phyloP scores from a whole-genome alignment of 192 early-diverging fungal genomes.

The Linnemannia zychae region DNA sequence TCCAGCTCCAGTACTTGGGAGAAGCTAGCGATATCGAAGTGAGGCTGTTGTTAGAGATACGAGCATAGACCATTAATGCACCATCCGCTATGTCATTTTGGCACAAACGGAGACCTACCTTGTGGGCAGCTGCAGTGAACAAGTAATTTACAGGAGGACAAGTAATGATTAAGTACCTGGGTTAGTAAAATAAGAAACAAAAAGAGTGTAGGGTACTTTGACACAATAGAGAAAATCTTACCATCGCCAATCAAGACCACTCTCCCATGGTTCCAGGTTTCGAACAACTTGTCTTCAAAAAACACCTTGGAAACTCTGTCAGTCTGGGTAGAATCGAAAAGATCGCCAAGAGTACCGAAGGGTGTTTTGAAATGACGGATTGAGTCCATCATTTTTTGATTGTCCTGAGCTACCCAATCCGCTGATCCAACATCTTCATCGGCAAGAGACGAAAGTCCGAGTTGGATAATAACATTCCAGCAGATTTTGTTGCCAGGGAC shows the following conservation, averaged over 20 bases:
- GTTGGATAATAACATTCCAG: conserved; percentile 12
- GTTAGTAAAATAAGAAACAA: background rate
- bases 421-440: background rate
- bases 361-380: conserved; percentile 15
- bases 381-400: conserved; percentile 8
- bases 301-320: conserved; percentile 16
- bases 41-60: too few relatives aligned
- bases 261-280: conserved; percentile 18
- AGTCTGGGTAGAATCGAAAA: background rate
- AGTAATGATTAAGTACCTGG: too few relatives aligned
- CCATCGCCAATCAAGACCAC: conserved; percentile 27
- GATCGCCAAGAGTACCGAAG: conserved; percentile 1
- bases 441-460: background rate
- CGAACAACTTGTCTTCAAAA: conserved; percentile 18
- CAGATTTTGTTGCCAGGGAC: conserved; percentile 12
- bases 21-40: background rate
- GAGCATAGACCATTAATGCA: too few relatives aligned
- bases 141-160: too few relatives aligned
- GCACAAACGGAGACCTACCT: too few relatives aligned
- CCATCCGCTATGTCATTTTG: too few relatives aligned
- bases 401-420: conserved; percentile 2
- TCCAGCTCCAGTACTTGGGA: conserved; percentile 12
- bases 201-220: too few relatives aligned
- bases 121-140: background rate
- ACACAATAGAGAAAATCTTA: background rate